Evolutionary conservation across 768 basidiomycete genomes (phyloP).

Genomic region (Dioszegia crocea): DNA sequence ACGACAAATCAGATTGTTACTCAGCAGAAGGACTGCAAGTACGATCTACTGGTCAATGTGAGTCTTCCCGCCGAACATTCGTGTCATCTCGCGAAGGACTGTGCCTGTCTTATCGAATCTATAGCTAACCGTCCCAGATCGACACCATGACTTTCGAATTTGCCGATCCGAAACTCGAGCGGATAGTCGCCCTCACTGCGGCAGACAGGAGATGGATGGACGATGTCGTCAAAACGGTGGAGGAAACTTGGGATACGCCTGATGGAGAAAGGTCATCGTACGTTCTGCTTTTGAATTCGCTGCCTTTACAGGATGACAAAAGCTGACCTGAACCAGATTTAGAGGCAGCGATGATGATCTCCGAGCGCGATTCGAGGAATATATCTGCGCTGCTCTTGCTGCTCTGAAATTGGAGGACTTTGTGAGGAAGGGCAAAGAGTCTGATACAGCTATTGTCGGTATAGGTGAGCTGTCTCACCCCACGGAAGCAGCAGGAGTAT

Average conservation of each 20-base stretch:
- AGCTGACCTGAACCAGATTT: constrained; percentile 58
- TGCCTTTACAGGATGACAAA: no score
- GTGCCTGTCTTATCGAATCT: no score
- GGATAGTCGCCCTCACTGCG: constrained; percentile 72
- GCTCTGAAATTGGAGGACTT: constrained; percentile 89
- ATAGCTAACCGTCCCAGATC: no score
- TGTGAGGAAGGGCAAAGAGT: constrained; percentile 63
- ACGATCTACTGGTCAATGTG: constrained; percentile 87
- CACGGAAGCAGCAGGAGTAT: neutral
- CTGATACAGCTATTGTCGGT: constrained; percentile 52
- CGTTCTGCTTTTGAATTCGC: neutral
- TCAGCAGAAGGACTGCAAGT: constrained; percentile 70
- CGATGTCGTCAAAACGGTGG: constrained; percentile 55
- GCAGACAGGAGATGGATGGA: constrained; percentile 99
- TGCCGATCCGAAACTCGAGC: constrained; percentile 72
- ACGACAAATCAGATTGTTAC: constrained; percentile 94
- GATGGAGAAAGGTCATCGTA: constrained; percentile 15
- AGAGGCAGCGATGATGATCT: constrained; percentile 95
- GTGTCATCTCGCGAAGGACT: neutral
- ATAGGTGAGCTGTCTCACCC: constrained; percentile 22
- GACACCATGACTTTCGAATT: constrained; percentile 85
- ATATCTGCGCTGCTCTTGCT: constrained; percentile 79
- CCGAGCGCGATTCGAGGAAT: constrained; percentile 89
- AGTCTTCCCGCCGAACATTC: constrained; percentile 16
- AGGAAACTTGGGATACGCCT: constrained; percentile 44